Percentiles rank a stretch among this genome's conserved stretches.
Evolutionary conservation across 2,329 filamentous ascomycete species (phyloP).

Genomic region (Fusarium abutilonis): DNA sequence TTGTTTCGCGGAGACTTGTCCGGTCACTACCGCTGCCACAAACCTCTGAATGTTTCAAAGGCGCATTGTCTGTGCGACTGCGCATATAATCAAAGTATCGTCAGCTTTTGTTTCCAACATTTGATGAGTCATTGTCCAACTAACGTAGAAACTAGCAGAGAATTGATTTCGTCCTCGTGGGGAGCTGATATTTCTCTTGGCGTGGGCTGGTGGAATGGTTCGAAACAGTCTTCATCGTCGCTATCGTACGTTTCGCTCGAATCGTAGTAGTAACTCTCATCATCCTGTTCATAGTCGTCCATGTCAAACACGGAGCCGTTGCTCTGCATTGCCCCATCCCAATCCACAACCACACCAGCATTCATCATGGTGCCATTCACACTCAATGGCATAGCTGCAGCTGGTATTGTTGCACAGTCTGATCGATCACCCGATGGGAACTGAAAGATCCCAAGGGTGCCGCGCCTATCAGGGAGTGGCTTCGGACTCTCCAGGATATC

Average conservation of each 20-base stretch:
- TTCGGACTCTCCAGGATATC: constrained; percentile 71
- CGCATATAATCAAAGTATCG: not conserved
- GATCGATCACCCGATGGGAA: constrained; percentile 74
- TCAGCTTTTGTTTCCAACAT: constrained; percentile 8
- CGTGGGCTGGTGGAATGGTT: constrained; percentile 62
- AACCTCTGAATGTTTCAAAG: constrained; percentile 15
- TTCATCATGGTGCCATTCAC: constrained; percentile 63
- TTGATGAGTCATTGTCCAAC: not conserved
- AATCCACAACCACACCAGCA: constrained; percentile 4
- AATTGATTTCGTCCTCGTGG: constrained; percentile 29
- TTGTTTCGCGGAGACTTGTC: constrained; percentile 22
- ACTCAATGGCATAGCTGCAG: constrained; percentile 52
- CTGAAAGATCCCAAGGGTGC: constrained; percentile 71
- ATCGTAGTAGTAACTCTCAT: constrained; percentile 51
- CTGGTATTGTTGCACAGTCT: constrained; percentile 61
- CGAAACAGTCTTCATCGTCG: constrained; percentile 62
- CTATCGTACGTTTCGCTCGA: constrained; percentile 42
- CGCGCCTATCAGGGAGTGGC: constrained; percentile 66
- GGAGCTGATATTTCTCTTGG: constrained; percentile 30
- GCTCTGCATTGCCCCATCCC: constrained; percentile 46
- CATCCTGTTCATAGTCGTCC: constrained; percentile 68
- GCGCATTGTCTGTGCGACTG: constrained; percentile 1
- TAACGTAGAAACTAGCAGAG: constrained; percentile 26
- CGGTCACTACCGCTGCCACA: constrained; percentile 7
- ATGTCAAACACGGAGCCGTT: constrained; percentile 61